Conservation (phyloP, 1,284 basidiomycete genomes). For the Cutaneotrichosporon sp. region DNA sequence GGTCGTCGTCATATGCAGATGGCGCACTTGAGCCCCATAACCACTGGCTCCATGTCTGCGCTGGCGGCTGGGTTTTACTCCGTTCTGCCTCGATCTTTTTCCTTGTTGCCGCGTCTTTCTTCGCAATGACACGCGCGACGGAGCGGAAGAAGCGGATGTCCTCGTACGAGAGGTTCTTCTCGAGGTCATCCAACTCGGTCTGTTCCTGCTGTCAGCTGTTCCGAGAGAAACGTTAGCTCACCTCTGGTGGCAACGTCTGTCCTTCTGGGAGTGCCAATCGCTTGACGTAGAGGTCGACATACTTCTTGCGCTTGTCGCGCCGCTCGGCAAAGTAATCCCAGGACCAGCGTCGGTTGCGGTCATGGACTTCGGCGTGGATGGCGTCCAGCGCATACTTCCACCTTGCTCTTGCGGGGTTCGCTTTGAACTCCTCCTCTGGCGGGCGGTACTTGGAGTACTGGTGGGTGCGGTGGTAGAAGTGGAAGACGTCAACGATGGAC, state of each 20-base stretch:
- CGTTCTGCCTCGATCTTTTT: conserved; percentile 70
- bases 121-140: conserved; percentile 83
- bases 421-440: conserved; percentile 61
- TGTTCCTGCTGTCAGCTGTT: conserved; percentile 59
- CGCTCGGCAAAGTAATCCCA: conserved; percentile 90
- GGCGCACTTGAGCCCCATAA: conserved; percentile 66
- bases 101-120: conserved; percentile 75
- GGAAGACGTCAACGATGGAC: conserved; percentile 93
- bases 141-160: conserved; percentile 98
- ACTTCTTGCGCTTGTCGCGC: conserved; percentile 76
- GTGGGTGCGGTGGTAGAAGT: conserved; percentile 88
- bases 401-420: conserved; percentile 69
- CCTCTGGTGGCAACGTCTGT: conserved; percentile 57
- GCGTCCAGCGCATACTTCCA: conserved; percentile 79
- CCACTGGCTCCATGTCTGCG: conserved; percentile 77
- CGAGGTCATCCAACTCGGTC: conserved; percentile 65
- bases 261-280: conserved; percentile 56
- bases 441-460: conserved; percentile 84
- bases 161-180: conserved; percentile 83
- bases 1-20: conserved; percentile 14
- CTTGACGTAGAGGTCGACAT: conserved; percentile 81
- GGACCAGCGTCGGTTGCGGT: conserved; percentile 80
- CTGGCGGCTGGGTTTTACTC: conserved; percentile 54
- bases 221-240: conserved; percentile 36
- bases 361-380: conserved; percentile 81